Evolutionary conservation across 495 filamentous ascomycete genomes (phyloP).

Genomic region (Massariosphaeria phaeospora): DNA sequence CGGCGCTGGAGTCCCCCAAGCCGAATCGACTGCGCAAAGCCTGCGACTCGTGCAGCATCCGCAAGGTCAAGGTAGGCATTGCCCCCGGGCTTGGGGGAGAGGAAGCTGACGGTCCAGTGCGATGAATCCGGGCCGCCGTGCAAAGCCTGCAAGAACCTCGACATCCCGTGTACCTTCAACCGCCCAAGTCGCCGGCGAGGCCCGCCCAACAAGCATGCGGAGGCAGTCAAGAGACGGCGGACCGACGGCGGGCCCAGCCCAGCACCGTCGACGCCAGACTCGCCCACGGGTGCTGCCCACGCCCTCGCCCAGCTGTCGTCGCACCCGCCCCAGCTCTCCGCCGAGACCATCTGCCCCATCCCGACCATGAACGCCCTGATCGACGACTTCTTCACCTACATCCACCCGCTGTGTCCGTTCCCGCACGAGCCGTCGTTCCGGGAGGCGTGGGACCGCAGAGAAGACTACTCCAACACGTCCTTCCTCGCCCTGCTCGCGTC

Average conservation of each 20-base stretch:
- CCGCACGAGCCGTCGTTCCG: slow-evolving; percentile 85
- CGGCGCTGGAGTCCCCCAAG: slow-evolving; percentile 18
- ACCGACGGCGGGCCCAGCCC: slow-evolving; percentile 43
- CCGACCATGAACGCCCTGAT: slow-evolving; percentile 62
- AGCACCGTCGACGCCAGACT: slow-evolving; percentile 42
- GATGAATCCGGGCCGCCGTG: slow-evolving; percentile 76
- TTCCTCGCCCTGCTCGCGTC: slow-evolving; percentile 76
- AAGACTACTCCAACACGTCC: slow-evolving; percentile 61
- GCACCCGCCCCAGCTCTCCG: slow-evolving; percentile 46
- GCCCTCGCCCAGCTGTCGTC: slow-evolving; percentile 42
- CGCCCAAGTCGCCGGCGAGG: slow-evolving; percentile 74
- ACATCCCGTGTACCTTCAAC: slow-evolving; percentile 79
- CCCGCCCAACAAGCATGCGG: slow-evolving; percentile 79
- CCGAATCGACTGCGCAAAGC: slow-evolving; percentile 34
- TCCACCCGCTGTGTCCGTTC: slow-evolving; percentile 79
- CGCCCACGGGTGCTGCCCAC: slow-evolving; percentile 48
- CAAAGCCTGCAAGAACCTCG: slow-evolving; percentile 68
- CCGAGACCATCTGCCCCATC: slow-evolving; percentile 71
- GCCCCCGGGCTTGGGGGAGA: neutral
- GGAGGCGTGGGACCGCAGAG: slow-evolving; percentile 60
- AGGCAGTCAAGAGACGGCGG: slow-evolving; percentile 66
- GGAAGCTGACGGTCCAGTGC: slow-evolving; percentile 51
- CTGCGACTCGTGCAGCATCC: slow-evolving; percentile 36
- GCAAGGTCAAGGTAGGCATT: slow-evolving; percentile 35
- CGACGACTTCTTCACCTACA: slow-evolving; percentile 86